Percentiles rank a stretch among this genome's conserved stretches.
Evolutionary conservation across 2,329 filamentous ascomycete species (phyloP).

Genomic region (Didymosphaeria variabile): DNA sequence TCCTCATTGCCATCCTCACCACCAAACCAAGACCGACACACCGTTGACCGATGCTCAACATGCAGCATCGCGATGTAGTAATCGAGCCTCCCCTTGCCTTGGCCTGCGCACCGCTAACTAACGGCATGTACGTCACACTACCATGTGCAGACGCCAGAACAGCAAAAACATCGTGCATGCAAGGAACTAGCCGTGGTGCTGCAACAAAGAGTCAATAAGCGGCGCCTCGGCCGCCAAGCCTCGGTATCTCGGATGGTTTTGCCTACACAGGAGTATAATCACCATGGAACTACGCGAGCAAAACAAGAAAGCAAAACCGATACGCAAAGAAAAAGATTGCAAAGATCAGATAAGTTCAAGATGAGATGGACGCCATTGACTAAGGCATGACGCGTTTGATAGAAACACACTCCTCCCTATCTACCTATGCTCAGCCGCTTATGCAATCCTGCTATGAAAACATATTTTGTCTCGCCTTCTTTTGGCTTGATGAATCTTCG

Average conservation of each 20-base stretch:
- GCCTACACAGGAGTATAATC: not conserved
- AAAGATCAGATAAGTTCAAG: not conserved
- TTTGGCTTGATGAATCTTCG: conserved; percentile 38
- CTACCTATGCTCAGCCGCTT: not conserved
- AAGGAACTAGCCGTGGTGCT: not conserved
- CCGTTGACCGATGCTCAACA: not conserved
- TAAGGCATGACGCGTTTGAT: not conserved
- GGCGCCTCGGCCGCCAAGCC: conserved; percentile 6
- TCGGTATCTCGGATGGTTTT: conserved; percentile 22
- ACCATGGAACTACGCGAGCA: not conserved
- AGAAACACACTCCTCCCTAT: not conserved
- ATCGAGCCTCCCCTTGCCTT: not conserved
- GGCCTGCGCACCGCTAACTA: not conserved
- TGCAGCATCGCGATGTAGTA: not conserved
- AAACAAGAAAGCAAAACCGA: not conserved
- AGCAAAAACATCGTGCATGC: not conserved
- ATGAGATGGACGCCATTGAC: not conserved
- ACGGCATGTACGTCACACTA: not conserved
- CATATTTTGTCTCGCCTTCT: conserved; percentile 25
- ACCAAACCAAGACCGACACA: not conserved
- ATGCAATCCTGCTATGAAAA: conserved; percentile 21
- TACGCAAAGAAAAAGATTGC: not conserved
- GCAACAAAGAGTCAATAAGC: conserved; percentile 12
- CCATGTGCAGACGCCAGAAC: not conserved
- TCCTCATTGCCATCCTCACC: not conserved